Percentiles rank a stretch among this genome's conserved stretches.
Conservation (phyloP, 106 monocot genomes). For the Dendrobium officinale region DNA sequence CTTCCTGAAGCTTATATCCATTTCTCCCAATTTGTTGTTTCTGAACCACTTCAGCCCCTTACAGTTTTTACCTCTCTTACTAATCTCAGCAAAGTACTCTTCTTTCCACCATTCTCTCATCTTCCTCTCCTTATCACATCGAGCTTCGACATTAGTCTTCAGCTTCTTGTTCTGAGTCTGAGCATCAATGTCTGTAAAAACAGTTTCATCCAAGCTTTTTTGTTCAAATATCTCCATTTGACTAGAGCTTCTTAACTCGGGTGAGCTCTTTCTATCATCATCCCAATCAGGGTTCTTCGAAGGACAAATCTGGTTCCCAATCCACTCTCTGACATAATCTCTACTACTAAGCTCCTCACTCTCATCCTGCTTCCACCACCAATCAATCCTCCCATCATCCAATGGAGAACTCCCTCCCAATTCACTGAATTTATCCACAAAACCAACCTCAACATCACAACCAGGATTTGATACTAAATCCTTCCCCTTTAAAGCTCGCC, state of each 20-base stretch:
- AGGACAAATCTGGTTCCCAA: constrained; percentile 1
- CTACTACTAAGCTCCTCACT: constrained; percentile 53
- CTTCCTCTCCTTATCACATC: constrained; percentile 21
- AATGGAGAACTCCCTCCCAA: neutral
- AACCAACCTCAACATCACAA: neutral
- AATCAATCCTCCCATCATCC: constrained; percentile 28
- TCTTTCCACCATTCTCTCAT: constrained; percentile 88
- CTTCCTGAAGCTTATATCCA: neutral
- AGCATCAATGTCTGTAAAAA: neutral
- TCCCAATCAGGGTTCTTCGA: constrained; percentile 39
- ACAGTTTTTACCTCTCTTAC: constrained; percentile 24
- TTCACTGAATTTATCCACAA: neutral
- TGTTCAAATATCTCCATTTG: neutral
- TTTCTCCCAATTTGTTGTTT: too few relatives aligned
- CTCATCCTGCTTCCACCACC: constrained; percentile 95
- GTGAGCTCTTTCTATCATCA: constrained; percentile 14
- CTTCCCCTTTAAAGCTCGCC: constrained; percentile 42
- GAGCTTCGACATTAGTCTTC: neutral
- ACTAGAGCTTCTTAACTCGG: neutral
- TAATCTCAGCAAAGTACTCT: constrained; percentile 73
- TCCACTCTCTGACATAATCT: constrained; percentile 61
- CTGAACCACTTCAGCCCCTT: too few relatives aligned
- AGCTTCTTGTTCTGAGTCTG: neutral
- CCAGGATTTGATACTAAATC: constrained; percentile 11
- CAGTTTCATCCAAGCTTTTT: neutral